phyloP scores from a whole-genome alignment of 495 filamentous ascomycete genomes.

The Penicillium fimorum region DNA sequence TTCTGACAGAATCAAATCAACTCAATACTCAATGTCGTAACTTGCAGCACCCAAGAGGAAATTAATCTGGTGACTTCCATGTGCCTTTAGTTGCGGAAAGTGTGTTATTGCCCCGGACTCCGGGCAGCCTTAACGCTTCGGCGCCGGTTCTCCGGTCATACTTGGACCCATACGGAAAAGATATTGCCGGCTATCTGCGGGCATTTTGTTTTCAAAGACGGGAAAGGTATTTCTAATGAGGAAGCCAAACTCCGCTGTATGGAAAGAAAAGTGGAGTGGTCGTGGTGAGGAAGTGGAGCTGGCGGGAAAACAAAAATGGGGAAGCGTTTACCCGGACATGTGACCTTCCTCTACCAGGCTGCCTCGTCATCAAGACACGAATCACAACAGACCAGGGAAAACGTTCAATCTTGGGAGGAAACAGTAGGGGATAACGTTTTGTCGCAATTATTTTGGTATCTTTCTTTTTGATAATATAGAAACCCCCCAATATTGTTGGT shows the following conservation, averaged over 20 bases:
- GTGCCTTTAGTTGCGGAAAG: not conserved
- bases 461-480: not conserved
- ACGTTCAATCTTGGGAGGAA: not conserved
- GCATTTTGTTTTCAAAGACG: not conserved
- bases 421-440: slow-evolving; percentile 25
- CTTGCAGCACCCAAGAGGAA: not conserved
- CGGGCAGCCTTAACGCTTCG: not conserved
- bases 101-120: not conserved
- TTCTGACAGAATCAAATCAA: no score
- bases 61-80: not conserved
- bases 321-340: slow-evolving; percentile 19
- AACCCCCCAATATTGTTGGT: not conserved
- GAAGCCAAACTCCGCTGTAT: not conserved
- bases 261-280: not conserved
- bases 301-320: slow-evolving; percentile 15
- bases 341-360: slow-evolving; percentile 2
- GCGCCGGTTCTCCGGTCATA: not conserved
- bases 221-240: not conserved
- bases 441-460: slow-evolving; percentile 1
- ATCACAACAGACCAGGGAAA: slow-evolving; percentile 9
- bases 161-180: not conserved
- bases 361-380: slow-evolving; percentile 1
- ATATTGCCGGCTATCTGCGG: not conserved
- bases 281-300: slow-evolving; percentile 1
- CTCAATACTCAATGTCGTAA: not conserved